phyloP scores from a whole-genome alignment of 116 monocot genomes.

The Cymodocea nodosa region DNA sequence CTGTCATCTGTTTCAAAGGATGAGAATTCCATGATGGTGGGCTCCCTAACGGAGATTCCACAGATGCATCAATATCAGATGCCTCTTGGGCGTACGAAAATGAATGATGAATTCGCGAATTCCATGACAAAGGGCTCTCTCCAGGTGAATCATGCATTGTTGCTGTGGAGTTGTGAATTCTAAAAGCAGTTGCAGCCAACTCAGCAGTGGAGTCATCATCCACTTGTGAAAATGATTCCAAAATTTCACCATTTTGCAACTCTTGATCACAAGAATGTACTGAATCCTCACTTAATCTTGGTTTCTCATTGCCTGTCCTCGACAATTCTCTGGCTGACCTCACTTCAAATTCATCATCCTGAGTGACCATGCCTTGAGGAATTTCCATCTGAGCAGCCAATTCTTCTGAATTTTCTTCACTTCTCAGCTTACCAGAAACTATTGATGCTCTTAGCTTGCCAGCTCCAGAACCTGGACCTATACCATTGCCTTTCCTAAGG shows the following conservation, averaged over 20 bases:
- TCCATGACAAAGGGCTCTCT: slow-evolving; percentile 57
- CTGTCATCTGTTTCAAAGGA: slow-evolving; percentile 46
- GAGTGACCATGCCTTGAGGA: slow-evolving; percentile 18
- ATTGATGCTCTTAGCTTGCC: slow-evolving; percentile 18
- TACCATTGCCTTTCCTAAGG: slow-evolving; percentile 44
- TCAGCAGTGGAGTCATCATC: slow-evolving; percentile 15
- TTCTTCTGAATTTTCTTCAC: slow-evolving; percentile 25
- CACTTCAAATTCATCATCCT: slow-evolving; percentile 36
- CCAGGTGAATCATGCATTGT: slow-evolving; percentile 39
- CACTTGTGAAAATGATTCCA: slow-evolving; percentile 26
- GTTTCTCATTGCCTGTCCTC: slow-evolving; percentile 40
- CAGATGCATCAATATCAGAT: slow-evolving; percentile 71
- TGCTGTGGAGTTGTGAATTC: slow-evolving; percentile 11
- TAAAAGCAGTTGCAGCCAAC: slow-evolving; percentile 14
- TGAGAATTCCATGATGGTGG: slow-evolving; percentile 69
- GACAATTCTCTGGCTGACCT: slow-evolving; percentile 24
- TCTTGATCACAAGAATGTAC: slow-evolving; percentile 30
- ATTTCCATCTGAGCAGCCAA: slow-evolving; percentile 17
- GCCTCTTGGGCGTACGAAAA: slow-evolving; percentile 57
- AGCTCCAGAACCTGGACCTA: slow-evolving; percentile 31
- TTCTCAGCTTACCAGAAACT: slow-evolving; percentile 11
- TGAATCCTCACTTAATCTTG: slow-evolving; percentile 24
- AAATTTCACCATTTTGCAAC: slow-evolving; percentile 35
- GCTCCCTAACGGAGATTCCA: slow-evolving; percentile 62
- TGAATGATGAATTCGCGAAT: slow-evolving; percentile 27